phyloP scores from a whole-genome alignment of 2,329 filamentous ascomycete genomes.

The Botrytis fabae region DNA sequence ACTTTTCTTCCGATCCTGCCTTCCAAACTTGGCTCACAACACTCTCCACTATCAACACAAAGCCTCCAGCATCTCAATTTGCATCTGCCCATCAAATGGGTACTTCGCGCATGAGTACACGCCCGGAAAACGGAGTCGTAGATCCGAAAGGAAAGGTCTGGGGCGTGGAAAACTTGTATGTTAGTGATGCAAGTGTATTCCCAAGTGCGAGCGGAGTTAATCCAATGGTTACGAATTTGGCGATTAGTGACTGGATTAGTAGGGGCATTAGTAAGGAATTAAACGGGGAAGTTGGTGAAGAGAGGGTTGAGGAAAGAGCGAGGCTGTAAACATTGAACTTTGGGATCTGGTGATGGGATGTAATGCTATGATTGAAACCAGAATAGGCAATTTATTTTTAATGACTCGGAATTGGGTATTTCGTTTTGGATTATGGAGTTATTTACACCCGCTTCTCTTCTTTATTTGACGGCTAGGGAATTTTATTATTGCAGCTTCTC shows the following conservation, averaged over 20 bases:
- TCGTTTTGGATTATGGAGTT: background rate
- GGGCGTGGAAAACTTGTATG: constrained; percentile 64
- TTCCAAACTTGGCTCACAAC: constrained; percentile 62
- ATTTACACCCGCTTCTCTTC: background rate
- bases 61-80: constrained; percentile 45
- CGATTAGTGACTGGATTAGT: constrained; percentile 65
- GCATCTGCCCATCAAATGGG: constrained; percentile 82
- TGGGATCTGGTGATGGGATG: background rate
- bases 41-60: background rate
- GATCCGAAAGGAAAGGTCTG: constrained; percentile 62
- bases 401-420: background rate
- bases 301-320: constrained; percentile 15
- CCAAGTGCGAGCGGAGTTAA: constrained; percentile 77
- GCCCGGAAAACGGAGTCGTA: constrained; percentile 54
- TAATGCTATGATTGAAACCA: background rate
- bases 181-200: constrained; percentile 75
- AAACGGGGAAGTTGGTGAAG: constrained; percentile 12
- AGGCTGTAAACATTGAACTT: constrained; percentile 23
- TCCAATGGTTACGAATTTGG: constrained; percentile 79
- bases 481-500: background rate
- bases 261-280: constrained; percentile 55
- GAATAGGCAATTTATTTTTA: background rate
- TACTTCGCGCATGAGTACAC: constrained; percentile 66
- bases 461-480: background rate
- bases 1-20: constrained; percentile 49